Base-by-base conservation (phyloP, 495 filamentous ascomycete species). In the Aspergillus affinis region DNA sequence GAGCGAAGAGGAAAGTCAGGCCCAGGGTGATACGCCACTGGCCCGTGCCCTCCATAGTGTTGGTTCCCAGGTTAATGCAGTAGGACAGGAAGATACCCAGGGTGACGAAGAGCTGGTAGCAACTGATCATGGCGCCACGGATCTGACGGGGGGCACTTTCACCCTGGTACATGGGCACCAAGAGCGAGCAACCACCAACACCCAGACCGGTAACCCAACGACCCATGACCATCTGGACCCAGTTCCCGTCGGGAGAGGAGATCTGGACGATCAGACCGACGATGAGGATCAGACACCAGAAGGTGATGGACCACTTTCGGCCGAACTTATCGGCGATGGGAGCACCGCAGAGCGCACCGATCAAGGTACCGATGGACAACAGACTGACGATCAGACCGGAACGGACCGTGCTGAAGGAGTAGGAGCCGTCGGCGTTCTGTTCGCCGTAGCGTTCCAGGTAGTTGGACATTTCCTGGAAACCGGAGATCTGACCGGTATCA, bases 101-200 rank as follows among this genome's bases (percentile, higher is more conserved):
- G 9, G 91, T 93, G 75, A 96, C 90, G 72, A 94, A 92, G 1
- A 95, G 84, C 74, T 95, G 91, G 75, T 96, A 94, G 77, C 79
- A 75, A 82, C 81, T 75, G 56, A 90, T 83, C 60, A 90, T 78
- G 47, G 88, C 76, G 69, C 87, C 87, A 63, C 88, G 85, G 60
- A 91, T 78, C 50, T 86, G 82, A 58, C 78, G 76, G 4, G 87
- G 87, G 17, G 82, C 84, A 54, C 84, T 88, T 71, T 91, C 88
- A 58, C 84, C 83, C 72, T 88, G 85, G 70, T 89, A 91, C 82
- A 91, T 86, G 53, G 88, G 88, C 0, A 91, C 85, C 5, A 86
- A 68, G 17, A 92, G 82, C 4, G 85, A 89, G 55, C 90, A 82
- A 0, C 83, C 81, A 59, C 88, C 89, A 44, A 92, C 86, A 54